Evolutionary conservation across 192 early-diverging fungal genomes (phyloP).

Genomic region (Coemansia asiatica): DNA sequence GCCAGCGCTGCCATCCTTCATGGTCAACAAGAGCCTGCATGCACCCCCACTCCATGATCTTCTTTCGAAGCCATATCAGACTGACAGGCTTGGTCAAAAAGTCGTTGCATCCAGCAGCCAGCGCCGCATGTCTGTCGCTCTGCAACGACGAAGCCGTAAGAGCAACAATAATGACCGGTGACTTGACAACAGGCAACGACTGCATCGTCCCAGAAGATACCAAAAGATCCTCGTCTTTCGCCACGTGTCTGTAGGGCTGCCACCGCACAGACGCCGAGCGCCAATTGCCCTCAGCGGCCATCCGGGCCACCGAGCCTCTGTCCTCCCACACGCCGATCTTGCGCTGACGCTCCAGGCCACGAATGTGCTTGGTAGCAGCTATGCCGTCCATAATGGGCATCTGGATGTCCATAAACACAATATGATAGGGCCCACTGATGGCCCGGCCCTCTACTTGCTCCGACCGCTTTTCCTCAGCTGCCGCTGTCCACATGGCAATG

Average conservation of each 20-base stretch:
- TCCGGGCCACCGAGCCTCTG: slow-evolving; percentile 68
- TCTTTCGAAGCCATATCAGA: slow-evolving; percentile 78
- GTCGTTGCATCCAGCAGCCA: slow-evolving; percentile 87
- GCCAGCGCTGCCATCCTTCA: slow-evolving; percentile 57
- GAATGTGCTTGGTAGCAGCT: slow-evolving; percentile 77
- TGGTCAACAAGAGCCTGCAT: slow-evolving; percentile 92
- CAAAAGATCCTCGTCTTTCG: neutral
- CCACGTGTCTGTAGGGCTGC: neutral
- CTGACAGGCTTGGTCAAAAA: slow-evolving; percentile 87
- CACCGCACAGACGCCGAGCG: slow-evolving; percentile 15
- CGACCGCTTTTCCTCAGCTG: slow-evolving; percentile 25
- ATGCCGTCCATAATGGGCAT: slow-evolving; percentile 91
- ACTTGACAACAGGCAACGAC: slow-evolving; percentile 26
- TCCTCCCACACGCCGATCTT: slow-evolving; percentile 46
- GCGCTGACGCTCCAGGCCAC: slow-evolving; percentile 62
- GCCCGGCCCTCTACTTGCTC: neutral
- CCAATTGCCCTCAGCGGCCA: slow-evolving; percentile 60
- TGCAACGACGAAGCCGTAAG: slow-evolving; percentile 77
- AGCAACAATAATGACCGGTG: slow-evolving; percentile 85
- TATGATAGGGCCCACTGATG: slow-evolving; percentile 40
- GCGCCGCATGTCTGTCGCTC: slow-evolving; percentile 69
- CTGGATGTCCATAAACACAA: slow-evolving; percentile 87
- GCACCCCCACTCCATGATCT: slow-evolving; percentile 89
- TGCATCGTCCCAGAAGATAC: no score
- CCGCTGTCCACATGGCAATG: slow-evolving; percentile 70